A percentile compares a stretch with the other conserved stretches of the same genome.
Conservation (phyloP, 2,329 filamentous ascomycete species). For the Calonectria crousiana region DNA sequence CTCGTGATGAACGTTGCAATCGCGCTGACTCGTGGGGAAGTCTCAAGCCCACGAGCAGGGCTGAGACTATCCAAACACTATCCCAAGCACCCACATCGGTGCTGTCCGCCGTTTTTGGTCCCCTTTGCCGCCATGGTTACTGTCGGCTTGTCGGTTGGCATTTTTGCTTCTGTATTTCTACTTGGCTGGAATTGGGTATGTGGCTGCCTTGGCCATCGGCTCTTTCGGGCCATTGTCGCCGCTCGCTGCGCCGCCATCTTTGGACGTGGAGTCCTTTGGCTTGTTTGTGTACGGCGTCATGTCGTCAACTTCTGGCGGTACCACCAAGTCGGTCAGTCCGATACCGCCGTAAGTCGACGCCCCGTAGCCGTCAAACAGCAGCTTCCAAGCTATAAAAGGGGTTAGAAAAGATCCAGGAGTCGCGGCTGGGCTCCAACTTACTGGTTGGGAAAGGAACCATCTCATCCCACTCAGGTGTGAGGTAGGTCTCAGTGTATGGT, state of each 20-base stretch:
- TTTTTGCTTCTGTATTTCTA: neutral
- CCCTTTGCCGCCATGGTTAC: neutral
- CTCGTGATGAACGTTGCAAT: neutral
- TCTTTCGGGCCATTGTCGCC: too few relatives aligned
- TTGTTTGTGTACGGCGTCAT: neutral
- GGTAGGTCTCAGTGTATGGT: conserved; percentile 28
- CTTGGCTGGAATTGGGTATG: neutral
- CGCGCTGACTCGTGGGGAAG: neutral
- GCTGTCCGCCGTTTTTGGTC: neutral
- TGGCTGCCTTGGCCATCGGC: too few relatives aligned
- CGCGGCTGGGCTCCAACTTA: neutral
- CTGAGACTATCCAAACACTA: neutral
- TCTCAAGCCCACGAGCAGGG: too few relatives aligned
- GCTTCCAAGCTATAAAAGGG: conserved; percentile 18
- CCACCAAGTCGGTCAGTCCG: neutral
- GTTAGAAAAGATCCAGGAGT: neutral
- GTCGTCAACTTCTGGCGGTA: neutral
- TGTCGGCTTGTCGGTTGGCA: neutral
- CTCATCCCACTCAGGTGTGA: conserved; percentile 38
- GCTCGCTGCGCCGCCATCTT: too few relatives aligned
- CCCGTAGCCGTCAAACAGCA: conserved; percentile 31
- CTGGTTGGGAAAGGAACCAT: conserved; percentile 37
- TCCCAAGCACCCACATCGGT: neutral
- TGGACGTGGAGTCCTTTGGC: too few relatives aligned
- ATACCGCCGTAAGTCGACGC: conserved; percentile 18